Percentiles rank a stretch among this genome's conserved stretches.
Conservation (phyloP, 345 rosid species). For the Populus ilicifolia region DNA sequence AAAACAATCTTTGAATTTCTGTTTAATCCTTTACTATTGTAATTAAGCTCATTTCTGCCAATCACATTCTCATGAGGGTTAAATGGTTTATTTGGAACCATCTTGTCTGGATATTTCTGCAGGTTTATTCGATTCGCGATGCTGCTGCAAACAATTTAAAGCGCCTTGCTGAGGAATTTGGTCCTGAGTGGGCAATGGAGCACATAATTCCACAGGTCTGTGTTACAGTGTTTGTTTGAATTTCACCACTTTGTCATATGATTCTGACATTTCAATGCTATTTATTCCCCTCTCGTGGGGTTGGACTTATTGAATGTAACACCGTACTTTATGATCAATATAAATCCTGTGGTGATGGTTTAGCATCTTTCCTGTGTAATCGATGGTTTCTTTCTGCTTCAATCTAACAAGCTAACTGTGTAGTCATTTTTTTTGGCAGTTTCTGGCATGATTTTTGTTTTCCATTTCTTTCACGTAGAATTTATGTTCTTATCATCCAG, state of each 20-base stretch:
- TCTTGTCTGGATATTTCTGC: slow-evolving; percentile 5
- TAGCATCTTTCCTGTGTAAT: not conserved
- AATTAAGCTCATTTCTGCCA: not conserved
- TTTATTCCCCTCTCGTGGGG: not conserved
- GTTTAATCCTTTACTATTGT: not conserved
- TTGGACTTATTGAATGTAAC: not conserved
- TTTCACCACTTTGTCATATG: not conserved
- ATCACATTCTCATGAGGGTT: not conserved
- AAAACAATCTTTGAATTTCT: not conserved
- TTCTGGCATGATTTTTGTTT: not conserved
- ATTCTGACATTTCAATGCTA: not conserved
- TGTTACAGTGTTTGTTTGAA: not conserved
- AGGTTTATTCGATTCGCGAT: slow-evolving; percentile 93
- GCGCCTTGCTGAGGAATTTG: slow-evolving; percentile 97
- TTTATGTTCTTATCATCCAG: not conserved
- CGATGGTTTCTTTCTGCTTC: not conserved
- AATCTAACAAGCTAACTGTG: not conserved
- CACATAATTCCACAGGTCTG: slow-evolving; percentile 90
- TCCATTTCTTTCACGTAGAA: not conserved
- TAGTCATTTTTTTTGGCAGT: not conserved
- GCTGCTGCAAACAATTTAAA: slow-evolving; percentile 92
- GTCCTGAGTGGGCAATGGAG: slow-evolving; percentile 99
- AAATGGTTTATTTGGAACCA: not conserved
- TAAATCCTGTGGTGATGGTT: not conserved
- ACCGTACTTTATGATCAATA: not conserved